Percentiles rank a stretch among this genome's conserved stretches.
Conservation (phyloP, 2,329 filamentous ascomycete genomes). For the Pseudogymnoascus sp. region DNA sequence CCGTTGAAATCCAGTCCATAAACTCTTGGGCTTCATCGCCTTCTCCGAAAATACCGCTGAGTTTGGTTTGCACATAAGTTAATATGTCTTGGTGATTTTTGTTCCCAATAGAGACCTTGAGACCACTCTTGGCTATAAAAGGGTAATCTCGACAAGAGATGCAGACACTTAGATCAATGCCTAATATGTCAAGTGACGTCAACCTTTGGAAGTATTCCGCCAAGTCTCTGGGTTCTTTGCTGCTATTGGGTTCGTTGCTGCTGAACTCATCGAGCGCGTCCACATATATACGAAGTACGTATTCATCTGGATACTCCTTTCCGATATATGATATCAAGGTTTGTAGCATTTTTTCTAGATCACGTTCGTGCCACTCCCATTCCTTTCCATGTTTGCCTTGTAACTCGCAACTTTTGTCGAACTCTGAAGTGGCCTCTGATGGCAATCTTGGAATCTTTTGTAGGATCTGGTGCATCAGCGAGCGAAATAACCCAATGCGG, state of each 20-base stretch:
- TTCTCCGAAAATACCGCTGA: constrained; percentile 11
- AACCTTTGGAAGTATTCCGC: neutral
- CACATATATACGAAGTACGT: constrained; percentile 24
- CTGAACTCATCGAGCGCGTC: constrained; percentile 32
- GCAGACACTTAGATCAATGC: neutral
- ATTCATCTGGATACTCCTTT: neutral
- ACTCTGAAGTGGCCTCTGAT: neutral
- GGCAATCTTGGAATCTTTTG: neutral
- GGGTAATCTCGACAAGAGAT: neutral
- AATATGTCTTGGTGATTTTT: constrained; percentile 29
- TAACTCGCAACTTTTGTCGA: neutral
- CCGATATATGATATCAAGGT: neutral
- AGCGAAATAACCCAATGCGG: constrained; percentile 42
- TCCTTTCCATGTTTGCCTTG: neutral
- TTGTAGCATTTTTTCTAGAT: neutral
- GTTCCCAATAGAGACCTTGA: constrained; percentile 26
- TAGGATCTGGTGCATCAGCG: constrained; percentile 42
- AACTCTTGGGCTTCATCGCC: neutral
- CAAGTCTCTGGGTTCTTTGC: neutral
- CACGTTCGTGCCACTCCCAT: neutral
- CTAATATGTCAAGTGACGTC: neutral
- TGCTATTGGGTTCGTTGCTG: neutral
- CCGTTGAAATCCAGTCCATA: constrained; percentile 19
- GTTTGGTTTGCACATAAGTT: constrained; percentile 22
- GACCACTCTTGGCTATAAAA: constrained; percentile 9